Evolutionary conservation across 441 rosid species (phyloP).

Genomic region (Francoa sonchifolia): DNA sequence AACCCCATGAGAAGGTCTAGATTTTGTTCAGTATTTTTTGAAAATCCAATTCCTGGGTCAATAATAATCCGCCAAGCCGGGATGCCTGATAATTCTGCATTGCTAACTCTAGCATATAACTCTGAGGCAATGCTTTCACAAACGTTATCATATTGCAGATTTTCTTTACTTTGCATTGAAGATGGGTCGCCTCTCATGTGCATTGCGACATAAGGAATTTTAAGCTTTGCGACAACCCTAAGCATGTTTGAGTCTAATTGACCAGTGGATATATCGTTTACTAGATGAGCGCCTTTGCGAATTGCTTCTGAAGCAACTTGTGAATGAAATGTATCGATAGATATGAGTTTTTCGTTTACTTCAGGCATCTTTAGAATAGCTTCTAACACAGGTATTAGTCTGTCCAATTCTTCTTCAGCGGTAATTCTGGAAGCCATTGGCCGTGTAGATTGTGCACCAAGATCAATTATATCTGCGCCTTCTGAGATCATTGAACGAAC

Average conservation of each 20-base stretch:
- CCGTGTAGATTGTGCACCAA: constrained; percentile 88
- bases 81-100: constrained; percentile 64
- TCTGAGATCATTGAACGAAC: constrained; percentile 56
- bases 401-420: constrained; percentile 55
- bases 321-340: constrained; percentile 77
- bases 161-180: constrained; percentile 66
- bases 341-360: constrained; percentile 69
- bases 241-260: constrained; percentile 58
- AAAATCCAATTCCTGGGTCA: constrained; percentile 89
- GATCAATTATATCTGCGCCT: constrained; percentile 79
- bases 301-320: constrained; percentile 87
- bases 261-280: constrained; percentile 88
- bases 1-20: constrained; percentile 57
- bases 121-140: constrained; percentile 67
- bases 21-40: constrained; percentile 59
- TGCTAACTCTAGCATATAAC: constrained; percentile 34
- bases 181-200: constrained; percentile 95
- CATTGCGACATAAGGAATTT: constrained; percentile 70
- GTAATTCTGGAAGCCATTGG: constrained; percentile 67
- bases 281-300: constrained; percentile 60
- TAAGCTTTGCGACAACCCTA: constrained; percentile 47
- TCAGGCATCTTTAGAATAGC: constrained; percentile 64
- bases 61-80: constrained; percentile 84
- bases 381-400: constrained; percentile 63
- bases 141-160: constrained; percentile 48